A percentile compares a stretch with the other conserved stretches of the same genome.
These are phyloP conservation scores for Arabidopsis hybrid DNA, from an alignment of 441 rosid species.

Conservation along the genomic window DNA sequence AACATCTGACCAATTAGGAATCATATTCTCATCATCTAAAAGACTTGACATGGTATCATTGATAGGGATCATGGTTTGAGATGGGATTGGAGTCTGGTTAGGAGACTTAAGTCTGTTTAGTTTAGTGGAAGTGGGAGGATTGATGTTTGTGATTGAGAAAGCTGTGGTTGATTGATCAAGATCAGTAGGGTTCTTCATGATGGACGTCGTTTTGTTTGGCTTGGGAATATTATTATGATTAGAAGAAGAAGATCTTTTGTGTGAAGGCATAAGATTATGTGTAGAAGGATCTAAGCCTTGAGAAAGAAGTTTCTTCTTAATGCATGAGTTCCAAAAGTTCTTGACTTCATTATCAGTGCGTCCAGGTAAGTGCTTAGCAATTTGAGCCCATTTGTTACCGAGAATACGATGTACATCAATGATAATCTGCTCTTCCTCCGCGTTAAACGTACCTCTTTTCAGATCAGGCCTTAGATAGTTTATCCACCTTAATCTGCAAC, in stretches of 20 bases:
- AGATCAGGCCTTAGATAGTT: conserved; percentile 74
- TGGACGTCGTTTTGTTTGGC: conserved; percentile 23
- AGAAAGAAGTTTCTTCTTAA: conserved; percentile 69
- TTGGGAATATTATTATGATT: conserved; percentile 27
- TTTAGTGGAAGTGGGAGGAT: conserved; percentile 39
- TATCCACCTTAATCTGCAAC: conserved; percentile 83
- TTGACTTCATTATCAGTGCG: conserved; percentile 82
- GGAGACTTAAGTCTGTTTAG: conserved; percentile 48
- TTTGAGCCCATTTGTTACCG: conserved; percentile 89
- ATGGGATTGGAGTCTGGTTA: conserved; percentile 23
- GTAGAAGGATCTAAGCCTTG: conserved; percentile 77
- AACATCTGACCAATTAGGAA: conserved; percentile 47
- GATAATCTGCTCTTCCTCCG: conserved; percentile 68
- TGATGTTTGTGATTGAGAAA: conserved; percentile 32
- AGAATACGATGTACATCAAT: conserved; percentile 75
- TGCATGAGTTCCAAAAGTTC: conserved; percentile 80
- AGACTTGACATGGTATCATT: conserved; percentile 43
- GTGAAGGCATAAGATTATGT: conserved; percentile 65
- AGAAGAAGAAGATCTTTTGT: conserved; percentile 47
- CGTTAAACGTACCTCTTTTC: conserved; percentile 65
- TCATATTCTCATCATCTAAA: conserved; percentile 45
- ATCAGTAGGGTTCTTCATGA: conserved; percentile 42
- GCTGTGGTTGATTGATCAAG: conserved; percentile 42
- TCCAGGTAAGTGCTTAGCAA: conserved; percentile 79
- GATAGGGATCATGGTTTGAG: conserved; percentile 35